phyloP scores from a whole-genome alignment of 2,329 filamentous ascomycete genomes.

The Neofusicoccum umdonicola region DNA sequence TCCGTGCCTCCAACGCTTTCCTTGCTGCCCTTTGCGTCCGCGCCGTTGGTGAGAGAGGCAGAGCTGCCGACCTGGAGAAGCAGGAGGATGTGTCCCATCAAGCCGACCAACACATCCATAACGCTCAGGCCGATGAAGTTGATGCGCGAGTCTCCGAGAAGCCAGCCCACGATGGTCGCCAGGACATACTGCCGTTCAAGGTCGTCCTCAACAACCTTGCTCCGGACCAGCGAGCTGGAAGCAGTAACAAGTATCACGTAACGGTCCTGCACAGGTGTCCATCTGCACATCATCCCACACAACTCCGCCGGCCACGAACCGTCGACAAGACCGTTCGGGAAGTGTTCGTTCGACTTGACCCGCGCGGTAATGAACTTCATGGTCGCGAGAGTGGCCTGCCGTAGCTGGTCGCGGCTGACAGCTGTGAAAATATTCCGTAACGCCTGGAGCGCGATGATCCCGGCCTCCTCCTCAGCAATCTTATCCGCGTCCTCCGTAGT shows the following conservation, averaged over 20 bases:
- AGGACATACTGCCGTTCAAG: slow-evolving; percentile 73
- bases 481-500: slow-evolving; percentile 86
- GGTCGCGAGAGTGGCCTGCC: slow-evolving; percentile 70
- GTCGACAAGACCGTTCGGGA: slow-evolving; percentile 42
- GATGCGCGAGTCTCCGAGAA: slow-evolving; percentile 75
- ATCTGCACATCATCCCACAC: slow-evolving; percentile 75
- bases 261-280: slow-evolving; percentile 91
- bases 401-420: slow-evolving; percentile 78
- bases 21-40: slow-evolving; percentile 13
- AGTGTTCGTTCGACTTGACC: slow-evolving; percentile 27
- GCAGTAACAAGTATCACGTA: slow-evolving; percentile 84
- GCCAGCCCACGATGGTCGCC: slow-evolving; percentile 73
- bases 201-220: slow-evolving; percentile 66
- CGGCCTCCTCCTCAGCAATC: slow-evolving; percentile 84
- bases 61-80: slow-evolving; percentile 64
- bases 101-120: slow-evolving; percentile 85
- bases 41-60: slow-evolving; percentile 35
- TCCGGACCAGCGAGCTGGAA: slow-evolving; percentile 71
- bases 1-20: slow-evolving; percentile 21
- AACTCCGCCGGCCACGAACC: slow-evolving; percentile 78
- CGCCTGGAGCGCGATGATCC: slow-evolving; percentile 78
- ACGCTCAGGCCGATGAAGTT: slow-evolving; percentile 95
- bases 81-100: slow-evolving; percentile 79
- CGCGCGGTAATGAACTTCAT: slow-evolving; percentile 65
- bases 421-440: slow-evolving; percentile 81